Percentiles rank a stretch among this genome's conserved stretches.
phyloP scores from a whole-genome alignment of 2,329 filamentous ascomycete species.

The Ceratocystis eucalypticola region DNA sequence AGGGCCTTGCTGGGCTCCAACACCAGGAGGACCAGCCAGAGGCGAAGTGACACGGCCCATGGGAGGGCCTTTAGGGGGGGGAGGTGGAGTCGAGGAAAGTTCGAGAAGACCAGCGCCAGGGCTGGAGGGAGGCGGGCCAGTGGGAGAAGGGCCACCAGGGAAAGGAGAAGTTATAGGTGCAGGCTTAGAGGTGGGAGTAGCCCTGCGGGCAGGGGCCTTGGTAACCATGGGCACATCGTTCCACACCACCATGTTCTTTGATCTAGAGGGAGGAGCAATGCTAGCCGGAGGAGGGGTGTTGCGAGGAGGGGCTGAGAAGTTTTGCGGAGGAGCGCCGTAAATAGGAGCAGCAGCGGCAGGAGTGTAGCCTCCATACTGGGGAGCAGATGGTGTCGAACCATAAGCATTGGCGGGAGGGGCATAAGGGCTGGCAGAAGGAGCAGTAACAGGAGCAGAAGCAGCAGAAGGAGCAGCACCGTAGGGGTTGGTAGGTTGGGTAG shows the following conservation, averaged over 20 bases:
- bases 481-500: slow-evolving; percentile 23
- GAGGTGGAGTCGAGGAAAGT: slow-evolving; percentile 55
- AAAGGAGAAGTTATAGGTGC: slow-evolving; percentile 64
- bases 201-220: slow-evolving; percentile 56
- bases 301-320: slow-evolving; percentile 34
- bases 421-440: slow-evolving; percentile 19
- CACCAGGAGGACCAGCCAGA: slow-evolving; percentile 41
- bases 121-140: slow-evolving; percentile 44
- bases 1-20: slow-evolving; percentile 29
- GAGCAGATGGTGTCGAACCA: slow-evolving; percentile 4
- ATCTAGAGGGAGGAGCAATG: slow-evolving; percentile 47
- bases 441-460: slow-evolving; percentile 25
- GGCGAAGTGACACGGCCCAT: slow-evolving; percentile 59
- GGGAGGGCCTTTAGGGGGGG: slow-evolving; percentile 68
- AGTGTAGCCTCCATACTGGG: slow-evolving; percentile 20
- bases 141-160: slow-evolving; percentile 44
- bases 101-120: slow-evolving; percentile 48
- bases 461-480: slow-evolving; percentile 37
- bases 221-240: slow-evolving; percentile 86
- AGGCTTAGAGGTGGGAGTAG: slow-evolving; percentile 50
- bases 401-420: slow-evolving; percentile 10
- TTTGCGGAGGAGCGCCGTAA: slow-evolving; percentile 24
- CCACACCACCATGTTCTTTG: slow-evolving; percentile 68
- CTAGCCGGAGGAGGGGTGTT: slow-evolving; percentile 47
- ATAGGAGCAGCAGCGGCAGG: slow-evolving; percentile 25